Base-by-base conservation (phyloP, 169 alveolate genomes). In the Hepatocystis sp. region DNA sequence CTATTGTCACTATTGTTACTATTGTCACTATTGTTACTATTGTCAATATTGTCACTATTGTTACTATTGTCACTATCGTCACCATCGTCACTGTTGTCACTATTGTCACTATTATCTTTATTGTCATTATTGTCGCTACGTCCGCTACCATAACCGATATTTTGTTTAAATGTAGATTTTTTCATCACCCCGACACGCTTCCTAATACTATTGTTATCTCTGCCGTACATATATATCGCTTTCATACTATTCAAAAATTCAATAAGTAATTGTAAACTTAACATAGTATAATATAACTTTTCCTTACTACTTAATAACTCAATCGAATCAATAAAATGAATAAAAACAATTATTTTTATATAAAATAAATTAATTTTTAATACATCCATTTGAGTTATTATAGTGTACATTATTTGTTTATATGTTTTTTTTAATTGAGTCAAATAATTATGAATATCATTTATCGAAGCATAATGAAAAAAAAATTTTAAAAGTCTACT, bases 321-420 rank as follows among this genome's bases (percentile, higher is more conserved):
- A 46, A 53, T 56, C 13, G 67, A n/a, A 39, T 49, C 49, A 53
- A 81, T 25, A 56, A 34, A 49, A 42, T 81, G 67, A 19, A 81
- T 63, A 42, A 63, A 81, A 13, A 81, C 58, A 40, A 81, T 81
- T 15, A 81, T 66, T 55, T 81, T 61, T 34, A 81, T 56, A 34
- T 81, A 81, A 61, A 61, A 51, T 32, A 81, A 5, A 61, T 81
- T 81, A n/a, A 81, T 21, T 40, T 44, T 63, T 23, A 28, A 34
- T 65, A 81, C 47, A 28, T 81, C 63, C 4, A 49, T 52, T 15
- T 34, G 49, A 13, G 46, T 23, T 19, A 81, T 19, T 21, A 81
- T 49, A 15, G 23, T 51, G 13, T 13, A 8, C 13, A 63, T 27
- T 15, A 51, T 17, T n/a, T 65, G 63, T 23, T 81, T 32, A 42